A percentile compares a stretch with the other conserved stretches of the same genome.
Evolutionary conservation across 306 rosid species (phyloP).

Genomic region (Pyrus betulifolia): DNA sequence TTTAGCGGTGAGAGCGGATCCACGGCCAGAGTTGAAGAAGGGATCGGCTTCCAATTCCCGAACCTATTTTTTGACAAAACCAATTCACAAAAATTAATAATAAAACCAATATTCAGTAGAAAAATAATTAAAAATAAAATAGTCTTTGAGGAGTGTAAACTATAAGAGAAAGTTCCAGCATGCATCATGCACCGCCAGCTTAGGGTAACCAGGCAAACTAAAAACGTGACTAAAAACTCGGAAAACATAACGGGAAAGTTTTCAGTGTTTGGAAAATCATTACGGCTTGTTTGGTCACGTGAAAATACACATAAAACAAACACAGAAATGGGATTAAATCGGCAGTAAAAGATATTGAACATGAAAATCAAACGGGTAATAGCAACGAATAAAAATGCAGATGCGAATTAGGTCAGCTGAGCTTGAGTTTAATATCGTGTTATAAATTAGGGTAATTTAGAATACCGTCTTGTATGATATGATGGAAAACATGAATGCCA

Average conservation of each 20-base stretch:
- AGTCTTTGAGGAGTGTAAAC: background rate
- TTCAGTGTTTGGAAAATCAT: background rate
- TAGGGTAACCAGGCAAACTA: background rate
- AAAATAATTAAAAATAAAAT: background rate
- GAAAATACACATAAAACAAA: background rate
- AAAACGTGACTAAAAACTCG: background rate
- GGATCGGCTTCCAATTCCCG: conserved; percentile 80
- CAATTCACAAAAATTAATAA: background rate
- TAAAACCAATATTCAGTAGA: background rate
- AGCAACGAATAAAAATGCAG: no score
- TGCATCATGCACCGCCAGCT: background rate
- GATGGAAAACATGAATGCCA: background rate
- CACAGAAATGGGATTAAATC: no score
- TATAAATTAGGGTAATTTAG: no score
- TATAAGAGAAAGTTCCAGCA: background rate
- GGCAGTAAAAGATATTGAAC: no score
- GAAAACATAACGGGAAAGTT: background rate
- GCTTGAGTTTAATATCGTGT: background rate
- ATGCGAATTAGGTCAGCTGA: fast-evolving
- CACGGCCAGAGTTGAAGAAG: conserved; percentile 84
- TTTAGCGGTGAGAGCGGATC: conserved; percentile 73
- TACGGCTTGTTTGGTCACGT: background rate
- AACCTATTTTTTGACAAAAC: conserved; percentile 33
- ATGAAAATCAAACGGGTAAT: no score
- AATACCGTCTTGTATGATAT: background rate